A percentile compares a stretch with the other conserved stretches of the same genome.
Conservation (phyloP, 2,329 filamentous ascomycete species). For the Fusarium temperatum region DNA sequence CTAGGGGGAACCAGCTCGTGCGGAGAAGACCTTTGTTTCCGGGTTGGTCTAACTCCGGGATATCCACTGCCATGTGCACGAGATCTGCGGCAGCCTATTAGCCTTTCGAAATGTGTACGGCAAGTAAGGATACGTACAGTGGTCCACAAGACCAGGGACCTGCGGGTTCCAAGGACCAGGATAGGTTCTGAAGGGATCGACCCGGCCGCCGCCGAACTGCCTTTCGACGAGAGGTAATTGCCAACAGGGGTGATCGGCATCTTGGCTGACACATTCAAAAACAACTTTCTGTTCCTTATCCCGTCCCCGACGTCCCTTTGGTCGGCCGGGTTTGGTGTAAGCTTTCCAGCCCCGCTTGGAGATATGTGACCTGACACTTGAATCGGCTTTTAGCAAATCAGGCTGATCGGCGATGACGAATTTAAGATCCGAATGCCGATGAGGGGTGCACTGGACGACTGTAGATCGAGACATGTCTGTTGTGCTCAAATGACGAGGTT, state of each 20-base stretch:
- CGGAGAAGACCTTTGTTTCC: neutral
- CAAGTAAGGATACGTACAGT: neutral
- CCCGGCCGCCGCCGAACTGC: neutral
- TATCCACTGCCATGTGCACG: neutral
- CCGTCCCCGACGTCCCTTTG: neutral
- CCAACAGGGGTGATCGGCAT: accelerated
- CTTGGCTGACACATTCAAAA: neutral
- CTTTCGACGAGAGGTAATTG: neutral
- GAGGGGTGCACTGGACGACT: too few species aligned
- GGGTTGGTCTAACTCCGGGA: neutral
- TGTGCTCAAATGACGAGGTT: neutral
- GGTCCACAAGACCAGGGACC: neutral
- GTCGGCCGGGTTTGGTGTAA: neutral
- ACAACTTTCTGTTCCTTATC: neutral
- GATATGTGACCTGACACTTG: neutral
- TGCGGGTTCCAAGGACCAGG: neutral
- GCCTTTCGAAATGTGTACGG: neutral
- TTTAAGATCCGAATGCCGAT: neutral
- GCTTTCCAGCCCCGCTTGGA: neutral
- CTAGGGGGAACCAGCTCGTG: neutral
- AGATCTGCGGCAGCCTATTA: neutral
- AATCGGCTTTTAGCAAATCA: neutral
- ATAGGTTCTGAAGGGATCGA: neutral
- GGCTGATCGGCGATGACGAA: neutral
- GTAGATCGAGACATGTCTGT: neutral